A percentile compares a stretch with the other conserved stretches of the same genome.
Conservation (phyloP, 2,329 filamentous ascomycete genomes). For the Scleromitrula shiraiana region DNA sequence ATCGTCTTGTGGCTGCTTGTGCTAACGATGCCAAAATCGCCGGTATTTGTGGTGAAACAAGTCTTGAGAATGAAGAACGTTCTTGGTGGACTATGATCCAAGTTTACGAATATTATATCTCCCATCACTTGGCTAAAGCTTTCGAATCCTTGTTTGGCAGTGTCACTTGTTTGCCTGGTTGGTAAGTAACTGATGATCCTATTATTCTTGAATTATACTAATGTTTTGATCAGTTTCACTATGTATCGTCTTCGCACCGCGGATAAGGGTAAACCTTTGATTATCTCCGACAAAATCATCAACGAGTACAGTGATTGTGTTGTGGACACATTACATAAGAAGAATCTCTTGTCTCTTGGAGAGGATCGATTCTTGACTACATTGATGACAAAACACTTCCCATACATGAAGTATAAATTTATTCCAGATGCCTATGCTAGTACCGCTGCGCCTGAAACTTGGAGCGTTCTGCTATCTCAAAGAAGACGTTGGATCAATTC, state of each 20-base stretch:
- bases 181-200: conserved; percentile 52
- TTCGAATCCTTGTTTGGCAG: conserved; percentile 97
- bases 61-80: conserved; percentile 86
- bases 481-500: conserved; percentile 99
- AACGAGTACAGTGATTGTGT: conserved; percentile 80
- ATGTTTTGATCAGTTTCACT: conserved; percentile 64
- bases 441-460: conserved; percentile 89
- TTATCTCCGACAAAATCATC: conserved; percentile 85
- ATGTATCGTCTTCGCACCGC: conserved; percentile 96
- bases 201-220: conserved; percentile 26
- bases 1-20: conserved; percentile 85
- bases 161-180: conserved; percentile 97
- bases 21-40: conserved; percentile 93
- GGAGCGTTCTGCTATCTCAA: conserved; percentile 92
- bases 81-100: conserved; percentile 99
- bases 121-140: conserved; percentile 91
- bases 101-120: conserved; percentile 99
- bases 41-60: conserved; percentile 95
- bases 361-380: conserved; percentile 97
- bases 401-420: conserved; percentile 92
- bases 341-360: conserved; percentile 87
- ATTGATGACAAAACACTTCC: conserved; percentile 97
- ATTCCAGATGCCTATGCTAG: conserved; percentile 86
- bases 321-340: conserved; percentile 88
- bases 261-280: conserved; percentile 88